These are phyloP conservation scores for Thalassiosira sp. DNA, from an alignment of 352 stramenopile species.

Conservation along the genomic window DNA sequence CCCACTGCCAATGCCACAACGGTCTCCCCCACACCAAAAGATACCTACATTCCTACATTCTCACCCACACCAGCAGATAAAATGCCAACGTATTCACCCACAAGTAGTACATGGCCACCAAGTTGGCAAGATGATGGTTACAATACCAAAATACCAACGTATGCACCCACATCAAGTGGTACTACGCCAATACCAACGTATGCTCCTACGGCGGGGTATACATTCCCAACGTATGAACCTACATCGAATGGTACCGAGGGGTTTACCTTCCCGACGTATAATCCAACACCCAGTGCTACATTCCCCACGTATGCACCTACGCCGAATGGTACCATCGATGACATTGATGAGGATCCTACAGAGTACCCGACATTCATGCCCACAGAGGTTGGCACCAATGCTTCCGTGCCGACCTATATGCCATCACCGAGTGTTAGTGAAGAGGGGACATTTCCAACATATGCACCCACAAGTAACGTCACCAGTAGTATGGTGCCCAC, in stretches of 20 bases:
- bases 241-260: background rate
- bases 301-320: slow-evolving; percentile 18
- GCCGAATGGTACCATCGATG: background rate
- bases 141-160: slow-evolving; percentile 2
- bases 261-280: background rate
- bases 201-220: background rate
- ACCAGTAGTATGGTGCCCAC: too few species aligned
- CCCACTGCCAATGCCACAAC: background rate
- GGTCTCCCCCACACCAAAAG: background rate
- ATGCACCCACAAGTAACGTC: too few species aligned
- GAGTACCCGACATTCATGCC: background rate
- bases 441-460: too few species aligned
- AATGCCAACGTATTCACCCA: slow-evolving; percentile 1
- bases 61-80: background rate
- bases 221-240: background rate
- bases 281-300: background rate
- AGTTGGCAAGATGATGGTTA: too few species aligned
- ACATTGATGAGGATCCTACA: background rate
- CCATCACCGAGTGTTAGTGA: too few species aligned
- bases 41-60: background rate
- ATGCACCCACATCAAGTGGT: background rate
- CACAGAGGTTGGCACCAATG: too few species aligned
- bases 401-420: too few species aligned
- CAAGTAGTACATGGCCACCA: background rate
- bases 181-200: slow-evolving; percentile 3